Conservation (phyloP, 1,284 basidiomycete genomes). For the Ganoderma leucocontextum region DNA sequence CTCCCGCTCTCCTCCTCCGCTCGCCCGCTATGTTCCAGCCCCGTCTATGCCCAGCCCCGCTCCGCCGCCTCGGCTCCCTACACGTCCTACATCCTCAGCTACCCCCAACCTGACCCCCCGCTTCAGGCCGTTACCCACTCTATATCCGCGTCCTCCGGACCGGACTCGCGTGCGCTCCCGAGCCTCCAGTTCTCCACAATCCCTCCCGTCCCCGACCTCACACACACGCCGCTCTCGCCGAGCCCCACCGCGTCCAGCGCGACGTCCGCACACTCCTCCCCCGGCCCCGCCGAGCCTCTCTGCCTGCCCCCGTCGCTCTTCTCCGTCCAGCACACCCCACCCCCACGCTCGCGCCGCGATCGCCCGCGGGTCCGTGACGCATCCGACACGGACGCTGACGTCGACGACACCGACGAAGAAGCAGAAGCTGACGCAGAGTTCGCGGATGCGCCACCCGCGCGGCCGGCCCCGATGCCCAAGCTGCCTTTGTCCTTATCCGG, state of each 20-base stretch:
- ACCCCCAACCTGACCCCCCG: conserved; percentile 43
- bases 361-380: neutral
- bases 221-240: conserved; percentile 28
- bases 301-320: conserved; percentile 42
- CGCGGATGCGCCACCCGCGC: neutral
- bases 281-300: conserved; percentile 31
- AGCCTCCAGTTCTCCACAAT: conserved; percentile 25
- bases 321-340: conserved; percentile 28
- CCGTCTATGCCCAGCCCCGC: conserved; percentile 25
- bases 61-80: conserved; percentile 29
- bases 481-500: neutral
- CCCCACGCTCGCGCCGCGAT: conserved; percentile 3
- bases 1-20: conserved; percentile 48
- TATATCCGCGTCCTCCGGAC: conserved; percentile 11
- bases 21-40: conserved; percentile 36
- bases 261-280: conserved; percentile 31
- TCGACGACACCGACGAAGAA: neutral
- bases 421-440: neutral
- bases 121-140: conserved; percentile 26
- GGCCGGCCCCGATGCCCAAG: neutral
- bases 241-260: conserved; percentile 23
- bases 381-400: conserved; percentile 1
- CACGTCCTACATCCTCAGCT: conserved; percentile 43
- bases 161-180: conserved; percentile 17
- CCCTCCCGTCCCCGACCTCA: conserved; percentile 27